Percentiles rank a stretch among this genome's conserved stretches.
Evolutionary conservation across 2,329 filamentous ascomycete genomes (phyloP).

Genomic region (Herpotrichia juniperi): DNA sequence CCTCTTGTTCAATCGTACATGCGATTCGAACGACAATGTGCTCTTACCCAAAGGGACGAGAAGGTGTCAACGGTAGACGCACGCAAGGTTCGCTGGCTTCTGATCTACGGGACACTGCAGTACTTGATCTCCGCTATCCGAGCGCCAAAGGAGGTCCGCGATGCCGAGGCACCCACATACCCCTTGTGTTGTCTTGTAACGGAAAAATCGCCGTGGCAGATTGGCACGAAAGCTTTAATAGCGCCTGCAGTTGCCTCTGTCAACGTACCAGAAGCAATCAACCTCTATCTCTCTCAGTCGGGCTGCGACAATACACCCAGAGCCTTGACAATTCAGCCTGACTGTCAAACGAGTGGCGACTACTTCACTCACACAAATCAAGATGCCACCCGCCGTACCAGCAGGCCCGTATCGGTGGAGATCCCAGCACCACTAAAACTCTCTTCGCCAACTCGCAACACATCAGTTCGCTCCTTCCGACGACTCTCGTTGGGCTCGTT

Average conservation of each 20-base stretch:
- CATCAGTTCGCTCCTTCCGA: conserved; percentile 43
- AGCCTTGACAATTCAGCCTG: conserved; percentile 46
- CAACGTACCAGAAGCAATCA: conserved; percentile 20
- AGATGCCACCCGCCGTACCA: conserved; percentile 15
- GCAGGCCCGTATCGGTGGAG: conserved; percentile 38
- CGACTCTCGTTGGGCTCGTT: conserved; percentile 36
- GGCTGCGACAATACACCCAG: conserved; percentile 5
- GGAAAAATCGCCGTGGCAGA: conserved; percentile 48
- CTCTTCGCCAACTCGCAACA: conserved; percentile 31
- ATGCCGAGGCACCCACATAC: conserved; percentile 64
- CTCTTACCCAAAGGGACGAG: conserved; percentile 58
- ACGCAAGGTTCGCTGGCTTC: conserved; percentile 78
- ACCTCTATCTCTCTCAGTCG: conserved; percentile 19
- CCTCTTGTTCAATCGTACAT: conserved; percentile 71
- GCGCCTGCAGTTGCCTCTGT: conserved; percentile 15
- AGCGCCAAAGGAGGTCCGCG: conserved; percentile 66
- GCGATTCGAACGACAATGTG: conserved; percentile 69
- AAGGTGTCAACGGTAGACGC: conserved; percentile 69
- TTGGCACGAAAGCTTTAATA: conserved; percentile 18
- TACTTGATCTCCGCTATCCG: conserved; percentile 70
- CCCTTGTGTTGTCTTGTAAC: conserved; percentile 57
- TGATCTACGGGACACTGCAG: conserved; percentile 76
- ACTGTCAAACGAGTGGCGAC: conserved; percentile 53
- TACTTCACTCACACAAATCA: conserved; percentile 39
- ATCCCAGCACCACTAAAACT: conserved; percentile 34